Evolutionary conservation across 768 basidiomycete species (phyloP), one percentile per base, ranked within the genome.

Genomic region (Terana coerulea): DNA sequence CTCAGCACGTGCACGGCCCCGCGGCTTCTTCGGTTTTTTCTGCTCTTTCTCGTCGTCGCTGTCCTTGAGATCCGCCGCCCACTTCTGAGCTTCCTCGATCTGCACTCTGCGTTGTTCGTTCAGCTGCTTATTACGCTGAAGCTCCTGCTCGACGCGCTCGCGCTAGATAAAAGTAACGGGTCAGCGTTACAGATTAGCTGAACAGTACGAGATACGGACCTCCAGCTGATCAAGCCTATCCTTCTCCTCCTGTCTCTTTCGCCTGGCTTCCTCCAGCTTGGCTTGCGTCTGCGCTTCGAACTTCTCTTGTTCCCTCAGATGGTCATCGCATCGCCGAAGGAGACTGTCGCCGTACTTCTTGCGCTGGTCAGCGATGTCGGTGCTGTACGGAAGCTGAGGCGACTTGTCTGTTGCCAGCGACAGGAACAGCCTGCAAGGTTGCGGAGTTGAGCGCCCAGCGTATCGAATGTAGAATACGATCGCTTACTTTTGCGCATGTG

Each of bases 261-360:
- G 81, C 49, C 89, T 78, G 5, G 93, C 94, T 17, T 79, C 76
- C 34, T 91, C 88, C 2, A 93, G 72, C 63, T 81, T 83, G 4
- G 86, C 83, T 42, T 84, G 77, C 0, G 77, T 75, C 62, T 93
- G 88, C 0, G 69, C 72, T 64, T 95, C 93, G 59, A 81, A 78
- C 50, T 83, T 79, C 47, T 78, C 73, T 64, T 95, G 93, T 15
- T 78, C 73, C 3, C 77, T 68, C 21, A 92, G 71, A 62, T 95
- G 92, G 35, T 89, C 91, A 10, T 90, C 87, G 2, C 83, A 86
- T 46, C 84, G 84, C 49, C 89, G 78, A 47, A 95, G 65, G 76
- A 98, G 84, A 61, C 78, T 86, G 54, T 91, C 87, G 11, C 94
- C 93, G 60, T 98, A 99, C 65, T 88, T 87, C 33, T 84, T 78